Conservation (phyloP, 78 protist genomes). For the Pelomyxa schiedti region DNA sequence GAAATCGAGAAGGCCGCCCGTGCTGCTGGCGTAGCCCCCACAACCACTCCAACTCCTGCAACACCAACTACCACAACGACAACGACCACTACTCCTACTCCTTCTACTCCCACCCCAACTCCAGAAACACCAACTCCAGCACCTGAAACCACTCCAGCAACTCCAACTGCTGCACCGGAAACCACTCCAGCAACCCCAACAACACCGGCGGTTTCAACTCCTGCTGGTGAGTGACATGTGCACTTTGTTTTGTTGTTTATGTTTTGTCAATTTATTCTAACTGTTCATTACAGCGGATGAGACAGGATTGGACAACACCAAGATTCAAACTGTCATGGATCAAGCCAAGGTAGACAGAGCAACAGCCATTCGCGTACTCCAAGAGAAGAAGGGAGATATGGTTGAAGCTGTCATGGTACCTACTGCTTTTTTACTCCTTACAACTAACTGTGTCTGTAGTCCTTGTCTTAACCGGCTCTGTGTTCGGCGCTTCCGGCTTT, state of each 20-base stretch:
- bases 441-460: too few relatives aligned
- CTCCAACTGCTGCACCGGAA: too few relatives aligned
- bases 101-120: too few relatives aligned
- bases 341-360: constrained; percentile 69
- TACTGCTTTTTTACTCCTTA: too few relatives aligned
- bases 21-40: constrained; percentile 4
- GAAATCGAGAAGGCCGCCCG: background rate
- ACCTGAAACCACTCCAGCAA: too few relatives aligned
- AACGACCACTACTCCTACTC: too few relatives aligned
- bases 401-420: constrained; percentile 92
- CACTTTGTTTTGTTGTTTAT: too few relatives aligned
- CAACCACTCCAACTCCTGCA: background rate
- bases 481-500: too few relatives aligned
- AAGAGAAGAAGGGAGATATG: constrained; percentile 65
- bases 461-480: too few relatives aligned
- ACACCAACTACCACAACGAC: too few relatives aligned
- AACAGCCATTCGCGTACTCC: constrained; percentile 76
- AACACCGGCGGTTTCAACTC: background rate
- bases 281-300: background rate
- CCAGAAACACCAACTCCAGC: too few relatives aligned
- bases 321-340: constrained; percentile 79
- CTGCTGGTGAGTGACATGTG: constrained; percentile 2
- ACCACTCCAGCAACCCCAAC: background rate
- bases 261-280: too few relatives aligned
- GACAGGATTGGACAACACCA: constrained; percentile 62